Evolutionary conservation across 2,329 filamentous ascomycete species (phyloP), one percentile per base, ranked within the genome.

Genomic region (Erysiphe pulchra): DNA sequence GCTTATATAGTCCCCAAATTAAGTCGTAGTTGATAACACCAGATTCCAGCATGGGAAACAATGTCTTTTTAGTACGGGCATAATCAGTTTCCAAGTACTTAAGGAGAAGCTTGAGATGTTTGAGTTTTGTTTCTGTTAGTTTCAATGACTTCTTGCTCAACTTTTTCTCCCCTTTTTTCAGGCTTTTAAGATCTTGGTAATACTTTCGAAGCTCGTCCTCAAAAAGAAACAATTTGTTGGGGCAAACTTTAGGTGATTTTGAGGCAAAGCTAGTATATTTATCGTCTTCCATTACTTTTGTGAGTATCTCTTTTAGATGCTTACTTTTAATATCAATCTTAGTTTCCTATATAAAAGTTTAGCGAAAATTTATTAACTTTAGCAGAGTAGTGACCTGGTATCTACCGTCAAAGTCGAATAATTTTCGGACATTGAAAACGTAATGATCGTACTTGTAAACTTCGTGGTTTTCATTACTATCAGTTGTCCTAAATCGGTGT

Each of bases 11-110:
- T 0, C 84, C 83, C 85, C 85, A 92, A 1, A 92, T 65, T 2
- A 92, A 68, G 47, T 93, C 83, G 53, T 86, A 93, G 0, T 83
- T 92, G 57, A 92, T 92, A 40, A 84, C 75, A 9, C 83, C 82
- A 31, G 77, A 80, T 50, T 84, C 72, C 1, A 92, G 65, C 62
- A 93, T 73, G 0, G 83, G 80, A 52, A 85, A 78, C 0, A 93
- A 67, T 1, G 77, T 80, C 59, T 84, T 82, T 57, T 87, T 86
- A 32, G 70, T 75, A 16, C 80, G 69, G 1, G 75, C 72, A 55
- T 83, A 93, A 59, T 93, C 86, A 49, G 77, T 73, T 52, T 86
- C 77, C n/a, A 90, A 65, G 53, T 84, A 90, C 46, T 73, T 73
- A 45, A 85, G 61, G 3, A 92, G 67, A 0, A 84, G 65, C 55